Evolutionary conservation across 139 green algal species (phyloP).

Genomic region (Ettlia oleoabundans): DNA sequence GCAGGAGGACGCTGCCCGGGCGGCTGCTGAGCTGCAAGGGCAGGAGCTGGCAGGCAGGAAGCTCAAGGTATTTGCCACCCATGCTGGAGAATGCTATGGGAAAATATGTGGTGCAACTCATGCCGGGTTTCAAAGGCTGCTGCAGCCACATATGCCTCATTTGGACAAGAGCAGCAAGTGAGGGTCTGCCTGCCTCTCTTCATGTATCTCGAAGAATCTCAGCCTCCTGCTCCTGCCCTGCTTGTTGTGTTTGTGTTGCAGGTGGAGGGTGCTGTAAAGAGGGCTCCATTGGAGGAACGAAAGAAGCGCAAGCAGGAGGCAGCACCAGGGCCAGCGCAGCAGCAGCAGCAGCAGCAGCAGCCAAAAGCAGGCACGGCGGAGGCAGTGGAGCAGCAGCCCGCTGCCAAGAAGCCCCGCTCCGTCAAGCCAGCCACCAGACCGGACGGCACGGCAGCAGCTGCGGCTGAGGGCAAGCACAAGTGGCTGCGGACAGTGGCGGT

Average conservation of each 20-base stretch:
- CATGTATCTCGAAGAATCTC: too few species aligned
- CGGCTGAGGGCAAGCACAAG: slow-evolving; percentile 65
- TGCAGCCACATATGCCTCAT: too few species aligned
- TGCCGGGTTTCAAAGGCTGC: too few species aligned
- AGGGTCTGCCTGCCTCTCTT: too few species aligned
- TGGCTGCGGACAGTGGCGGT: slow-evolving; percentile 80
- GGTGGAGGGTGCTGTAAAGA: slow-evolving; percentile 79
- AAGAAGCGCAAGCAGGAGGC: slow-evolving; percentile 59
- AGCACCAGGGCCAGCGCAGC: neutral
- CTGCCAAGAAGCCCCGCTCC: slow-evolving; percentile 33
- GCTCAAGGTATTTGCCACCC: too few species aligned
- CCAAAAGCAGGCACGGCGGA: neutral
- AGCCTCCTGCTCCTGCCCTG: neutral
- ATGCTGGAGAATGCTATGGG: neutral
- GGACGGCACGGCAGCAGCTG: neutral
- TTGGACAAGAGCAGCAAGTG: too few species aligned
- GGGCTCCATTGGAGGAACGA: slow-evolving; percentile 70
- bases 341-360: slow-evolving; percentile 1
- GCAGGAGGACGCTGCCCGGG: slow-evolving; percentile 81
- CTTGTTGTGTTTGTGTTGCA: slow-evolving; percentile 13
- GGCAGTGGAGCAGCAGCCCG: neutral
- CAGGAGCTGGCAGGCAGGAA: slow-evolving; percentile 67
- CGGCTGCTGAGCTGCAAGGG: slow-evolving; percentile 72
- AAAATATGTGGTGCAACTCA: neutral
- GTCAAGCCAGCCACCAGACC: neutral